Percentiles rank a stretch among this genome's conserved stretches.
Evolutionary conservation across 1,139 yeast species (phyloP).

Genomic region (Taphrina populina): DNA sequence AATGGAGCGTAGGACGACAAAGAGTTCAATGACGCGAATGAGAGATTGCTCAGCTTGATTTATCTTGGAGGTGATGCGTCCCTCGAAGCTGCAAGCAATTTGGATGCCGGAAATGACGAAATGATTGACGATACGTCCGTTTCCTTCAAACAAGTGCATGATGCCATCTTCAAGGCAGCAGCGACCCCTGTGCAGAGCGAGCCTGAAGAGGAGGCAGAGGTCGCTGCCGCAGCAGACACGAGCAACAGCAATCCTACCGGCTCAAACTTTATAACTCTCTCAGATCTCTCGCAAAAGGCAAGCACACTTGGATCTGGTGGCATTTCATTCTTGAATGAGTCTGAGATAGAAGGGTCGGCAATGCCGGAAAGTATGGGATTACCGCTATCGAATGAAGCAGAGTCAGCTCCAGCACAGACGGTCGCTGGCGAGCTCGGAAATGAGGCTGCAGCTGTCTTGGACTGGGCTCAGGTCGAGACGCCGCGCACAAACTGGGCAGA

Average conservation of each 20-base stretch:
- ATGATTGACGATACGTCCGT: constrained; percentile 41
- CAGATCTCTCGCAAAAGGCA: constrained; percentile 9
- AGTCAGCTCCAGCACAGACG: constrained; percentile 6
- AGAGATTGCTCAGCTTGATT: constrained; percentile 43
- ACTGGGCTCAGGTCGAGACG: constrained; percentile 8
- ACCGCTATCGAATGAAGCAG: not conserved
- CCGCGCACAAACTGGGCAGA: constrained; percentile 13
- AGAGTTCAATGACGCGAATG: constrained; percentile 43
- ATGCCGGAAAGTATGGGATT: constrained; percentile 8
- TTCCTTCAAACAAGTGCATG: constrained; percentile 40
- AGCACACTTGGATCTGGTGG: constrained; percentile 10
- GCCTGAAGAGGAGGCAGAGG: constrained; percentile 4
- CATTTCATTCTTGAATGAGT: constrained; percentile 32
- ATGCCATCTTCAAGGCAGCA: constrained; percentile 11
- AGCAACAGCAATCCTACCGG: not conserved
- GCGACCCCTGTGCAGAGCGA: not conserved
- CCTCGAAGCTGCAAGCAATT: constrained; percentile 43
- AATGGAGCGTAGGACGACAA: constrained; percentile 32
- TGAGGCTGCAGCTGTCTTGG: constrained; percentile 10
- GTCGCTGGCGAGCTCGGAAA: constrained; percentile 2
- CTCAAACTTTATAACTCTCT: constrained; percentile 13
- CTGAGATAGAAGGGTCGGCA: constrained; percentile 27
- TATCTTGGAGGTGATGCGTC: constrained; percentile 46
- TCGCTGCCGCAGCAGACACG: not conserved
- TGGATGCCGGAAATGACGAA: constrained; percentile 42